phyloP scores from a whole-genome alignment of 2,329 filamentous ascomycete species.

The Colletotrichum salicis region DNA sequence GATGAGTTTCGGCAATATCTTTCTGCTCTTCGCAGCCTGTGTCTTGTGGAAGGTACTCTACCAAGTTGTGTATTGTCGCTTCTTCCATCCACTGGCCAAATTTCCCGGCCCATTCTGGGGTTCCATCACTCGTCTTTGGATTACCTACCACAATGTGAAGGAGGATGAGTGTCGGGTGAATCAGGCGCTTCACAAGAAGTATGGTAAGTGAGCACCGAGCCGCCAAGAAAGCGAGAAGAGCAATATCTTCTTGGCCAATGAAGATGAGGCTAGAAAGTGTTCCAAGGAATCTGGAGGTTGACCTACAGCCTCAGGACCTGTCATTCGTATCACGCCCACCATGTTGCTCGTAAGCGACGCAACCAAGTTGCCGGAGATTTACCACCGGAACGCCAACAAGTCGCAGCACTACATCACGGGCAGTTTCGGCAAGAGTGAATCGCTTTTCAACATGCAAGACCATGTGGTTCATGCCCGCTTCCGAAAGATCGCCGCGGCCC shows the following conservation, averaged over 20 bases:
- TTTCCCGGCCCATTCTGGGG: constrained; percentile 67
- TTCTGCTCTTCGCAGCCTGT: constrained; percentile 47
- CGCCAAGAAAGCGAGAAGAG: no score
- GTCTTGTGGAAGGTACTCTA: constrained; percentile 47
- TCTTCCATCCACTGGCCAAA: constrained; percentile 61
- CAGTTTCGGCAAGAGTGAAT: constrained; percentile 65
- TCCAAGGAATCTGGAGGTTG: not conserved
- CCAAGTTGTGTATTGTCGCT: constrained; percentile 60
- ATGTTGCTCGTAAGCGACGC: constrained; percentile 64
- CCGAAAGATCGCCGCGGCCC: constrained; percentile 64
- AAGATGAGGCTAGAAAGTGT: no score
- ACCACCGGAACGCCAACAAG: constrained; percentile 66
- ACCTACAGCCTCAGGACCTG: constrained; percentile 51
- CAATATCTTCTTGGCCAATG: no score
- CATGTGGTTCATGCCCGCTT: constrained; percentile 60
- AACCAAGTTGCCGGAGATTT: constrained; percentile 65
- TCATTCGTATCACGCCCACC: constrained; percentile 63
- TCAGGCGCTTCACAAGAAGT: constrained; percentile 56
- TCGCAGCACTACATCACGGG: constrained; percentile 69
- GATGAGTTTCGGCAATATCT: constrained; percentile 41
- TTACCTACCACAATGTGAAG: constrained; percentile 61
- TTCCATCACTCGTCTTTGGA: constrained; percentile 63
- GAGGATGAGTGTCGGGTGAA: constrained; percentile 56
- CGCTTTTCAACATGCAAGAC: constrained; percentile 67
- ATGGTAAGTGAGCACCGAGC: constrained; percentile 48